phyloP scores from a whole-genome alignment of 768 basidiomycete species.

The Ramaria sp. region DNA sequence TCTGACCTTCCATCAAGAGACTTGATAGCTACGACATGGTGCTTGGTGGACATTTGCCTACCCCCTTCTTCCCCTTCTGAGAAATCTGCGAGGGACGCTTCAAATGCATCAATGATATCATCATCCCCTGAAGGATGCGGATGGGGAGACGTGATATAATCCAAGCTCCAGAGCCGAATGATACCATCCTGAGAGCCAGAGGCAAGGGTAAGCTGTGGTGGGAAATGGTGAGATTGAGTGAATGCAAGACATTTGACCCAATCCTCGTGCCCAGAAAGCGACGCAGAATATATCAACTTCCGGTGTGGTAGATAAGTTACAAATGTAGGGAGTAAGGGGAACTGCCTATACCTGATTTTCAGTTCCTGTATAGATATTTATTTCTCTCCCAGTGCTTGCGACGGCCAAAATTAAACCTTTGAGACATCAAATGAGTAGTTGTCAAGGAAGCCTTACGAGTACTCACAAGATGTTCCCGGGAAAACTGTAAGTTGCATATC shows the following conservation, averaged over 20 bases:
- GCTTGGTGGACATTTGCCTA: conserved; percentile 80
- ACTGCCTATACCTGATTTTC: conserved; percentile 36
- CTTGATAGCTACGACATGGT: conserved; percentile 66
- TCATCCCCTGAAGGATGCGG: conserved; percentile 38
- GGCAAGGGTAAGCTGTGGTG: conserved; percentile 60
- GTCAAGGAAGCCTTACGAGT: background rate
- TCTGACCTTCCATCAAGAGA: conserved; percentile 27
- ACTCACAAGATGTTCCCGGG: conserved; percentile 56
- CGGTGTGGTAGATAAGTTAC: background rate
- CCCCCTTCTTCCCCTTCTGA: conserved; percentile 70
- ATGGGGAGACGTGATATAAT: conserved; percentile 26
- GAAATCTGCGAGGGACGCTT: conserved; percentile 64
- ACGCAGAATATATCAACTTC: conserved; percentile 50
- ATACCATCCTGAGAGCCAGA: conserved; percentile 94
- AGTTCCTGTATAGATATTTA: conserved; percentile 69
- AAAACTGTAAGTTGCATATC: conserved; percentile 52
- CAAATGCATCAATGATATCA: conserved; percentile 80
- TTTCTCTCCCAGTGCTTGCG: conserved; percentile 66
- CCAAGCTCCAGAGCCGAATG: conserved; percentile 87
- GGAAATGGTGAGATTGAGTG: conserved; percentile 24
- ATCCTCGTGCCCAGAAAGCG: conserved; percentile 82
- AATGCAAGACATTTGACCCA: conserved; percentile 86
- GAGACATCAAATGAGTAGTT: background rate
- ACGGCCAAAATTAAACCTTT: conserved; percentile 60
- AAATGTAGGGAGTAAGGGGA: background rate